Conservation (phyloP, 306 rosid species). For the Phaseolus lunatus region DNA sequence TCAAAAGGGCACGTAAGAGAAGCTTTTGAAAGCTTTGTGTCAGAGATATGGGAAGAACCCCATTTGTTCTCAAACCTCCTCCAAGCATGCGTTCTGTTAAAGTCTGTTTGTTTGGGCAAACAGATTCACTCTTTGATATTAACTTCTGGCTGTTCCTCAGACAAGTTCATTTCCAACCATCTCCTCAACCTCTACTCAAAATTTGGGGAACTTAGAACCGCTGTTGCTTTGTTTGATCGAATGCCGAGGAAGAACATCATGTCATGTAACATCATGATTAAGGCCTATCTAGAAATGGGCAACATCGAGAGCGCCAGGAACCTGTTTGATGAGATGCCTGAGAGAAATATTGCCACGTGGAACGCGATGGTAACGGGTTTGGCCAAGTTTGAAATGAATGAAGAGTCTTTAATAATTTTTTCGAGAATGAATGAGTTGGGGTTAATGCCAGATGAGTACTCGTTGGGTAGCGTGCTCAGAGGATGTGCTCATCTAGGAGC, state of each 20-base stretch:
- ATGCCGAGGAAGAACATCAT: slow-evolving; percentile 71
- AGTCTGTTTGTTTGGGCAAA: slow-evolving; percentile 61
- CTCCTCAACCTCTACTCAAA: slow-evolving; percentile 84
- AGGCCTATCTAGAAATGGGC: slow-evolving; percentile 60
- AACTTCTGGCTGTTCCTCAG: slow-evolving; percentile 74
- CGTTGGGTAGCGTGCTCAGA: slow-evolving; percentile 84
- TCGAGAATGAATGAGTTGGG: slow-evolving; percentile 66
- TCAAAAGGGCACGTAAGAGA: slow-evolving; percentile 62
- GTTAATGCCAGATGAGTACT: slow-evolving; percentile 77
- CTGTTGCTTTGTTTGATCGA: slow-evolving; percentile 59
- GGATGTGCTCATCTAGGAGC: slow-evolving; percentile 84
- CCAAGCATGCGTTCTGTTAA: slow-evolving; percentile 67
- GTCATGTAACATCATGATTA: slow-evolving; percentile 89
- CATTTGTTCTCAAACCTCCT: slow-evolving; percentile 75
- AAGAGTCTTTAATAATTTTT: slow-evolving; percentile 65
- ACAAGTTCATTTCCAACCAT: slow-evolving; percentile 82
- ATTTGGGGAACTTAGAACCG: slow-evolving; percentile 57
- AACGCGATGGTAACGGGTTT: slow-evolving; percentile 83
- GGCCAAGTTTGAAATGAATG: slow-evolving; percentile 70
- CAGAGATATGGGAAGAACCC: slow-evolving; percentile 70
- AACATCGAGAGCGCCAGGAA: slow-evolving; percentile 62
- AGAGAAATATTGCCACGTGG: slow-evolving; percentile 83
- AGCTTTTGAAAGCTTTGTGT: slow-evolving; percentile 61
- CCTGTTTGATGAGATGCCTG: slow-evolving; percentile 83
- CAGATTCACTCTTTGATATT: slow-evolving; percentile 79